Evolutionary conservation across 2,329 filamentous ascomycete species (phyloP).

Genomic region (Monosporascus ibericus): DNA sequence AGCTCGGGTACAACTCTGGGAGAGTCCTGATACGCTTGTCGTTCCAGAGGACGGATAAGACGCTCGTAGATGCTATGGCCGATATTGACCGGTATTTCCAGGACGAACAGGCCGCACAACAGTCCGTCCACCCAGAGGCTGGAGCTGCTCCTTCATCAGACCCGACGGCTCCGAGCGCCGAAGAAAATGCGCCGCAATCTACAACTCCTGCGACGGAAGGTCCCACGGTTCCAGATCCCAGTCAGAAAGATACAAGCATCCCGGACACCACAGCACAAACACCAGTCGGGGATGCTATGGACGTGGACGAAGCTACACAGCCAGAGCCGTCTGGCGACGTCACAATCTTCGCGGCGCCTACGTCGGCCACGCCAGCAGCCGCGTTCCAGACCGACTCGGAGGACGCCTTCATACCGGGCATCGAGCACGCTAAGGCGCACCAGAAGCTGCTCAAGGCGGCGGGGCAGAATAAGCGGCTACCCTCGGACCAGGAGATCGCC

Average conservation of each 20-base stretch:
- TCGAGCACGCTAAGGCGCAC: slow-evolving; percentile 69
- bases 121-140: slow-evolving; percentile 3
- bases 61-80: slow-evolving; percentile 77
- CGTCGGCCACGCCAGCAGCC: slow-evolving; percentile 67
- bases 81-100: slow-evolving; percentile 74
- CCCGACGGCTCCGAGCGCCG: background rate
- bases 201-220: background rate
- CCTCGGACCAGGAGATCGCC: slow-evolving; percentile 75
- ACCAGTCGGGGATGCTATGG: slow-evolving; percentile 20
- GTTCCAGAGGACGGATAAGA: slow-evolving; percentile 70
- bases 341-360: slow-evolving; percentile 72
- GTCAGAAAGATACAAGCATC: background rate
- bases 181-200: background rate
- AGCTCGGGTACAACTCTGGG: slow-evolving; percentile 81
- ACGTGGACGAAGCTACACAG: slow-evolving; percentile 13
- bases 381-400: slow-evolving; percentile 63
- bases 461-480: slow-evolving; percentile 68
- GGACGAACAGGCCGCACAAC: slow-evolving; percentile 26
- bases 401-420: slow-evolving; percentile 68
- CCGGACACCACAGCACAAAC: slow-evolving; percentile 1
- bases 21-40: slow-evolving; percentile 71
- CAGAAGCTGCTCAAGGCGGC: slow-evolving; percentile 59
- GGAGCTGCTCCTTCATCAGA: slow-evolving; percentile 9
- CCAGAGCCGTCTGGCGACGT: slow-evolving; percentile 38
- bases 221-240: background rate